Base-by-base conservation (phyloP, 306 rosid genomes). In the Vicia villosa region DNA sequence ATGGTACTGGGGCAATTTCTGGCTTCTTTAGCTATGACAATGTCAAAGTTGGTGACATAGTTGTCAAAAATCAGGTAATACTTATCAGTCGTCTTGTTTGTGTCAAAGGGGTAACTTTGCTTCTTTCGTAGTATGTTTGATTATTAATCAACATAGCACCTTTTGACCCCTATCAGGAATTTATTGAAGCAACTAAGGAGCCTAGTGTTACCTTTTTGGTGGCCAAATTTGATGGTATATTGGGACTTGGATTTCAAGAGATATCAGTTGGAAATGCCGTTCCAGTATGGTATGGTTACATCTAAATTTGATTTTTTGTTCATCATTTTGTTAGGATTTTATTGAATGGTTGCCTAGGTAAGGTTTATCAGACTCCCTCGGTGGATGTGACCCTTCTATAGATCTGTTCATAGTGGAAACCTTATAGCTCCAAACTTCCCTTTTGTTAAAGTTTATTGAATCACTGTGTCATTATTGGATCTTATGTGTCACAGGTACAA, bases 201-300 rank as follows among this genome's bases (percentile, higher is more conserved):
- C 93, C 96, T 21, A 77, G 97, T 71, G 60, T 75, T 68, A 73
- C 89, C 43, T 94, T 94, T 81, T 13, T 86, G 80, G 78, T 83
- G 28, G 96, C 89, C 65, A 90, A 86, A 86, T 94, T 90, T 74
- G 98, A 94, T 83, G 98, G 98, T 10, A 45, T 94, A 66, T 63
- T 94, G 43, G 98, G 98, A 75, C 96, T 94, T 69, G 98, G 96
- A 58, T 94, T 94, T 82, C 91, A 84, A 80, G 98, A 94, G 85
- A 94, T 94, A 73, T 78, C 98, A 4, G 94, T 89, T 80, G 98
- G 95, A 68, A 22, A 26, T 19, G 84, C 95, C 66, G 88, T 87
- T 77, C 98, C 98, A 40, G 83, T 94, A 66, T 94, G 98, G 98
- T 94, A 87, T 40, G 17, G 40, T 26, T 41, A 45, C 49, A 36